Evolutionary conservation across 73 alveolate genomes (phyloP).

Genomic region (Durusdinium trenchii): DNA sequence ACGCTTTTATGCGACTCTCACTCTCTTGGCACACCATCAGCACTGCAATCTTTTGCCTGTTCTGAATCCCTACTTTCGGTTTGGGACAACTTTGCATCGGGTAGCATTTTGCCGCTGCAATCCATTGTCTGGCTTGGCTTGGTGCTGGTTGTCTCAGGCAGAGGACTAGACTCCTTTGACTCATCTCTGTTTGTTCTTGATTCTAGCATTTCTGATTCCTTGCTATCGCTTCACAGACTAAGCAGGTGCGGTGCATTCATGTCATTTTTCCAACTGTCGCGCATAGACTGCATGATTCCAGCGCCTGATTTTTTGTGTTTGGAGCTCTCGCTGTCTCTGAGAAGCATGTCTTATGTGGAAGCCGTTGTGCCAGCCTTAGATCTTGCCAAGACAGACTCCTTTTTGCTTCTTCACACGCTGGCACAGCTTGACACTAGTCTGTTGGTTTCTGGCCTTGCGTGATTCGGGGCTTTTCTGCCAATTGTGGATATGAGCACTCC

Average conservation of each 20-base stretch:
- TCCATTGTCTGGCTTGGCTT: background rate
- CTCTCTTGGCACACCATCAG: background rate
- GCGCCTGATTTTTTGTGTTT: background rate
- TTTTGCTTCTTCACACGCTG: background rate
- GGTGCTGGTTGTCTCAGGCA: background rate
- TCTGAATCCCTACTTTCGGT: background rate
- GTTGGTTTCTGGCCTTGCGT: background rate
- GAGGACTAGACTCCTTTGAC: slow-evolving; percentile 1
- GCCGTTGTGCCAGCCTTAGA: background rate
- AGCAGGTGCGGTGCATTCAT: background rate
- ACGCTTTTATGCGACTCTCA: background rate
- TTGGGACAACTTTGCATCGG: background rate
- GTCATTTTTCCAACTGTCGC: background rate
- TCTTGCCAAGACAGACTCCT: background rate
- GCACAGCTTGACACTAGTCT: background rate
- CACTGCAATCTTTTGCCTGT: background rate
- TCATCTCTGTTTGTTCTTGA: background rate
- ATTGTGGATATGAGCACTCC: background rate
- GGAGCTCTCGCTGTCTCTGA: background rate
- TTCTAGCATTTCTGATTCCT: background rate
- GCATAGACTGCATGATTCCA: background rate
- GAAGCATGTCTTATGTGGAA: background rate
- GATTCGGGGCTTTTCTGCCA: background rate
- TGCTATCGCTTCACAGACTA: background rate
- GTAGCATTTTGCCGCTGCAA: background rate